Base-by-base conservation (phyloP, 805 yeast species). In the Kregervanrija pseudodelftensis region DNA sequence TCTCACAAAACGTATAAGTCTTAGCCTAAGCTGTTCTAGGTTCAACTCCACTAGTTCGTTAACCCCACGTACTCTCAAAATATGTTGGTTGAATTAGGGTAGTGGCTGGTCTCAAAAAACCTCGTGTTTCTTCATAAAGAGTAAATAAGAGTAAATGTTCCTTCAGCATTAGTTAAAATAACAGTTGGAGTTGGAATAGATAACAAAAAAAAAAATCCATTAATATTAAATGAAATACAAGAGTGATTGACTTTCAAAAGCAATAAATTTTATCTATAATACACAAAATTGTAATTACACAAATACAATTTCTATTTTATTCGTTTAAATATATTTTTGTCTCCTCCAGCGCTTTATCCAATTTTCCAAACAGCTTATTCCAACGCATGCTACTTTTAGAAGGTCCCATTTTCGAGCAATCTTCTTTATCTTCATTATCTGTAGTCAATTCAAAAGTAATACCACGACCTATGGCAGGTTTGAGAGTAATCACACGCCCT, bases 311-410 rank as follows among this genome's bases (percentile, higher is more conserved):
- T 22, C 28, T 22, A 22, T 2, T 22, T 22, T 22, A 22, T 22
- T 22, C 28, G 28, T 22, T 22, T 22, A 22, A 22, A 22, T 22
- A 22, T 22, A 22, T 7, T 22, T 22, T 22, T 12, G 55, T 53
- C 30, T 56, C 58, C 36, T 57, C 54, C n/a, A 57, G 38, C 2
- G 57, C 58, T 33, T 43, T 48, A 40, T 56, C 60, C 9, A 57
- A 30, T 36, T 51, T 56, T 33, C 47, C 43, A 28, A 55, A 46
- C 13, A 57, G 34, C 11, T 47, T 43, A 12, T 52, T 46, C 60
- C 60, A 56, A 2, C 50, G 36, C 9, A 22, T 22, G 28, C 8
- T 22, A 22, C 28, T 22, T 22, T 22, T 22, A 22, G 28, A 5
- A 7, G 7, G 4, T 4, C 28, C 41, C 11, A 30, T 35, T 10